phyloP scores from a whole-genome alignment of 306 rosid genomes.

The Trifolium dubium region DNA sequence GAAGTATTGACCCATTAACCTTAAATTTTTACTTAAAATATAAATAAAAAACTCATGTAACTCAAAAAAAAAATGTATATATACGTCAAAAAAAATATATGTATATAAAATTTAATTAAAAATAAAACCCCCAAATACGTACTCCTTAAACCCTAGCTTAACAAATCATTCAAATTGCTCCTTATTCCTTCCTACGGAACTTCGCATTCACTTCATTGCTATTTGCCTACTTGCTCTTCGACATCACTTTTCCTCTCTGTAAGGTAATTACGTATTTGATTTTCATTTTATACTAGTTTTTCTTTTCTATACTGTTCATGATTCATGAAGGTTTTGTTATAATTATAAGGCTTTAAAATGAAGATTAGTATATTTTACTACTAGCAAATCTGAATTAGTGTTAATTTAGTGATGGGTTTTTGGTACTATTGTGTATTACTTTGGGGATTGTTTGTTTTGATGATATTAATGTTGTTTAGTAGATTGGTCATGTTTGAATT shows the following conservation, averaged over 20 bases:
- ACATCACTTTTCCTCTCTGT: neutral
- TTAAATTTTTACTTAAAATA: too few species aligned
- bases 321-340: neutral
- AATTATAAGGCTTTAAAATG: neutral
- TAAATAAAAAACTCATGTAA: too few species aligned
- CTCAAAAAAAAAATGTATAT: too few species aligned
- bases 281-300: neutral
- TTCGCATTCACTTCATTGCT: too few species aligned
- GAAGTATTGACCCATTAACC: too few species aligned
- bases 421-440: too few species aligned
- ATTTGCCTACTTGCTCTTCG: too few species aligned
- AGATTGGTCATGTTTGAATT: neutral
- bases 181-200: too few species aligned
- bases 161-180: neutral
- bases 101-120: too few species aligned
- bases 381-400: neutral
- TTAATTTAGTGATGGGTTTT: neutral
- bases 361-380: neutral
- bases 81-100: too few species aligned
- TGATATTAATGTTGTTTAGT: neutral
- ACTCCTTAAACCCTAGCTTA: neutral
- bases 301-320: neutral
- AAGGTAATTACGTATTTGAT: neutral
- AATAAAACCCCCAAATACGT: neutral
- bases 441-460: neutral